These are phyloP conservation scores for Carallia pectinifolia DNA, from an alignment of 345 rosid species.

Conservation along the genomic window DNA sequence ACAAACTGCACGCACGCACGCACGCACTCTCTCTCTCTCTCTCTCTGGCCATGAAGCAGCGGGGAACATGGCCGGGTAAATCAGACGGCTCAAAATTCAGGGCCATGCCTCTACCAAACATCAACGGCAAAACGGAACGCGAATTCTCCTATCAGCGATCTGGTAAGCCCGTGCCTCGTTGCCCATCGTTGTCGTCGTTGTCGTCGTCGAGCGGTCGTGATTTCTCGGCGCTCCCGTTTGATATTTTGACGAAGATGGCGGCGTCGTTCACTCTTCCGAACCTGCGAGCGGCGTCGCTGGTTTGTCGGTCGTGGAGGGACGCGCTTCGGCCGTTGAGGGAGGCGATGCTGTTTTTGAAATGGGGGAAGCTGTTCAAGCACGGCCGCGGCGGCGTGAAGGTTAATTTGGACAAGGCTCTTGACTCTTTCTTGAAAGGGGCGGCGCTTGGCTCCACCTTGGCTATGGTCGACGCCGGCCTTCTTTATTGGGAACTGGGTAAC, in stretches of 20 bases:
- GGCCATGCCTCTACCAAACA: slow-evolving; percentile 24
- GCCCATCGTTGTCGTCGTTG: slow-evolving; percentile 1
- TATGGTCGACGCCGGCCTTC: slow-evolving; percentile 95
- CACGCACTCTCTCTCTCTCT: not conserved
- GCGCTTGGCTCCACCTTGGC: slow-evolving; percentile 86
- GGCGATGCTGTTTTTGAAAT: slow-evolving; percentile 67
- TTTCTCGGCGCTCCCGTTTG: slow-evolving; percentile 72
- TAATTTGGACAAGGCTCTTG: slow-evolving; percentile 74
- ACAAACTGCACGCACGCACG: no score
- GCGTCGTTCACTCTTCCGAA: slow-evolving; percentile 63
- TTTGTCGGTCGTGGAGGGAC: slow-evolving; percentile 80
- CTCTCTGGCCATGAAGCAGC: slow-evolving; percentile 31
- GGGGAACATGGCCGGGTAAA: slow-evolving; percentile 52
- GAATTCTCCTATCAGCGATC: no score
- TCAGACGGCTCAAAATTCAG: slow-evolving; percentile 42
- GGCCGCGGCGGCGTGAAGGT: slow-evolving; percentile 65
- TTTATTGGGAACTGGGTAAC: slow-evolving; percentile 76
- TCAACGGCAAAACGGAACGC: not conserved
- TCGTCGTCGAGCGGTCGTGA: slow-evolving; percentile 21
- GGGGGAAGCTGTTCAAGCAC: slow-evolving; percentile 88
- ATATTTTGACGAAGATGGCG: slow-evolving; percentile 57
- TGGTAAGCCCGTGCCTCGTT: no score
- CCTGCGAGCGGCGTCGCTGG: slow-evolving; percentile 69
- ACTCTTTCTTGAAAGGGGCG: slow-evolving; percentile 73
- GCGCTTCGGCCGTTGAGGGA: slow-evolving; percentile 80